Percentiles rank a stretch among this genome's conserved stretches.
Conservation (phyloP, 306 rosid genomes). For the Acacia confusa region DNA sequence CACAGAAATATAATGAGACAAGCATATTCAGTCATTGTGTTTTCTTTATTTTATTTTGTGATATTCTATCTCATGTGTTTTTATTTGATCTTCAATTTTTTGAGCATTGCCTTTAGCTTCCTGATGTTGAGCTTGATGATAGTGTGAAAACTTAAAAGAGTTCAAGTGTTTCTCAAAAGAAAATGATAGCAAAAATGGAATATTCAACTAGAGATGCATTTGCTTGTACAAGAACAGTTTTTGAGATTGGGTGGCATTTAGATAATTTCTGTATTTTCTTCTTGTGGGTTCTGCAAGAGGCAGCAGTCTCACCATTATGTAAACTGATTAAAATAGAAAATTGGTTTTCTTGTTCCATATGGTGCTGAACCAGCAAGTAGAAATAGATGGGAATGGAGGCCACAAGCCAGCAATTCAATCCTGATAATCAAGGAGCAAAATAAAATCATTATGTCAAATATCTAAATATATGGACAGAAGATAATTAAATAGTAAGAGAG, state of each 20-base stretch:
- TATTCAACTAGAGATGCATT: background rate
- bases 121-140: background rate
- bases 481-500: background rate
- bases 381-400: background rate
- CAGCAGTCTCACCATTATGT: background rate
- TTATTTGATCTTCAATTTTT: background rate
- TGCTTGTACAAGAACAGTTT: background rate
- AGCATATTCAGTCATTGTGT: background rate
- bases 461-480: background rate
- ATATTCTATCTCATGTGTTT: background rate
- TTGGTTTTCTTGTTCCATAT: background rate
- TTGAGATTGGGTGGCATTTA: background rate
- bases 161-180: background rate
- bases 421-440: background rate
- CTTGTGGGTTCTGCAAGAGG: background rate
- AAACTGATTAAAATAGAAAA: background rate
- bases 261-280: background rate
- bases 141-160: background rate
- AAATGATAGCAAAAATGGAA: background rate
- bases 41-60: background rate
- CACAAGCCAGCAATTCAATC: background rate
- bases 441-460: background rate
- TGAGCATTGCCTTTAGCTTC: background rate
- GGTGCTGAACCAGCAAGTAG: background rate
- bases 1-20: background rate